A percentile compares a stretch with the other conserved stretches of the same genome.
Conservation (phyloP, 208 protist genomes). For the Vickermania ingenoplastis region DNA sequence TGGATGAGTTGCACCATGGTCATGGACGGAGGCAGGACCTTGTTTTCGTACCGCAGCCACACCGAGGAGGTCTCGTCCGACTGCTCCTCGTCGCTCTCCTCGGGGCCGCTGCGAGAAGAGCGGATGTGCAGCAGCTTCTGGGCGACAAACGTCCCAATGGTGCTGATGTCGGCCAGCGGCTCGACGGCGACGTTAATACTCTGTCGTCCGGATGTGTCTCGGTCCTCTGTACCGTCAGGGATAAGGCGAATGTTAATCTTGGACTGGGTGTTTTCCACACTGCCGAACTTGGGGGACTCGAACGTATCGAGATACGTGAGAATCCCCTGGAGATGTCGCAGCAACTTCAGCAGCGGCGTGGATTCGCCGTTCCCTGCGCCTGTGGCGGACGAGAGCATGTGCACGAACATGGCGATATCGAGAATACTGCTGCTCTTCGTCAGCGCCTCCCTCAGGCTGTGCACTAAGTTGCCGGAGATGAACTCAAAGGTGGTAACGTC, state of each 20-base stretch:
- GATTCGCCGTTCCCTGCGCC: background rate
- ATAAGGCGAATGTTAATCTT: conserved; percentile 20
- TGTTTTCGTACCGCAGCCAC: conserved; percentile 47
- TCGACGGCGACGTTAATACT: conserved; percentile 20
- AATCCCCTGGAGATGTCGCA: conserved; percentile 22
- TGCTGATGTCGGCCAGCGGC: conserved; percentile 21
- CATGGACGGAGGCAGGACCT: conserved; percentile 71
- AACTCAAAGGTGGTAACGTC: conserved; percentile 65
- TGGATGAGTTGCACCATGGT: conserved; percentile 69
- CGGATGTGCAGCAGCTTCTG: conserved; percentile 12
- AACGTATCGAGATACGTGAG: conserved; percentile 28
- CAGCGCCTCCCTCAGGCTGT: conserved; percentile 15
- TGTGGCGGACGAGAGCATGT: conserved; percentile 10
- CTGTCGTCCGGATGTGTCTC: background rate
- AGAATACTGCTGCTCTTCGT: conserved; percentile 14
- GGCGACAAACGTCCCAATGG: conserved; percentile 19
- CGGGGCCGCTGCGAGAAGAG: background rate
- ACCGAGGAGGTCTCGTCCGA: conserved; percentile 10
- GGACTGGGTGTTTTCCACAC: conserved; percentile 14
- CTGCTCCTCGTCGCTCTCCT: conserved; percentile 9
- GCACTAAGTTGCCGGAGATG: conserved; percentile 36
- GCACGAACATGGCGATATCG: conserved; percentile 18
- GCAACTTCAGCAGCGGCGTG: conserved; percentile 15
- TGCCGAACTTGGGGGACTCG: conserved; percentile 15
- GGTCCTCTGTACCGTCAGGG: conserved; percentile 1